phyloP scores from a whole-genome alignment of 371 early-diverging fungal species.

The Mortierella sp. region DNA sequence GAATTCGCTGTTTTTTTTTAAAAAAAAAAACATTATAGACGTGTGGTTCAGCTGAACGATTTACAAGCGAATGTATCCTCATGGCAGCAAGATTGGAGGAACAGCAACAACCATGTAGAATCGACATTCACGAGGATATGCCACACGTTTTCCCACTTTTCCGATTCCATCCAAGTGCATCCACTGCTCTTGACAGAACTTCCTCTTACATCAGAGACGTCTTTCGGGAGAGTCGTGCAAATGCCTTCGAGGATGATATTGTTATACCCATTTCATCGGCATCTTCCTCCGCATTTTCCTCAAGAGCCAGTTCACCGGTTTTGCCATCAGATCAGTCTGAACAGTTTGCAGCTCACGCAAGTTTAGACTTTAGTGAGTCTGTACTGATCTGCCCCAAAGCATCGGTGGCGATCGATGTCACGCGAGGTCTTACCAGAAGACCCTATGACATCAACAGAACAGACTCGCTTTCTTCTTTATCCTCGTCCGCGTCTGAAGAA shows the following conservation, averaged over 20 bases:
- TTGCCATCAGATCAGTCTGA: conserved; percentile 4
- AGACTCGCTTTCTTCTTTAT: conserved; percentile 5
- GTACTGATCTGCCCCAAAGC: background rate
- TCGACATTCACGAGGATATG: conserved; percentile 51
- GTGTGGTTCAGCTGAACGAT: conserved; percentile 50
- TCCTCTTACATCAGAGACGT: conserved; percentile 24
- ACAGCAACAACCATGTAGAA: conserved; percentile 39
- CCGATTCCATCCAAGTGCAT: conserved; percentile 35
- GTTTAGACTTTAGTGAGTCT: background rate
- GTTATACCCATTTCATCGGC: conserved; percentile 33
- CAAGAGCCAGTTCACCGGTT: conserved; percentile 4
- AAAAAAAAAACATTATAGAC: conserved; percentile 23
- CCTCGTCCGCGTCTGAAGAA: background rate
- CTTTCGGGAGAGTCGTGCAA: background rate
- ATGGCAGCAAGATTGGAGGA: conserved; percentile 39
- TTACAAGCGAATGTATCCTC: conserved; percentile 37
- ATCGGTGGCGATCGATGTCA: background rate
- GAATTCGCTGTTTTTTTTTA: background rate
- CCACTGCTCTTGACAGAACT: conserved; percentile 32
- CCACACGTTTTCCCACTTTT: conserved; percentile 46
- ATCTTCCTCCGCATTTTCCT: conserved; percentile 13
- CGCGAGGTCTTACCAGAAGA: background rate
- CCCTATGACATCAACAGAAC: background rate
- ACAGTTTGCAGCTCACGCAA: background rate
- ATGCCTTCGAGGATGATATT: background rate